Evolutionary conservation across 2,329 filamentous ascomycete species (phyloP).

Genomic region (Fonsecaea pedrosoi): DNA sequence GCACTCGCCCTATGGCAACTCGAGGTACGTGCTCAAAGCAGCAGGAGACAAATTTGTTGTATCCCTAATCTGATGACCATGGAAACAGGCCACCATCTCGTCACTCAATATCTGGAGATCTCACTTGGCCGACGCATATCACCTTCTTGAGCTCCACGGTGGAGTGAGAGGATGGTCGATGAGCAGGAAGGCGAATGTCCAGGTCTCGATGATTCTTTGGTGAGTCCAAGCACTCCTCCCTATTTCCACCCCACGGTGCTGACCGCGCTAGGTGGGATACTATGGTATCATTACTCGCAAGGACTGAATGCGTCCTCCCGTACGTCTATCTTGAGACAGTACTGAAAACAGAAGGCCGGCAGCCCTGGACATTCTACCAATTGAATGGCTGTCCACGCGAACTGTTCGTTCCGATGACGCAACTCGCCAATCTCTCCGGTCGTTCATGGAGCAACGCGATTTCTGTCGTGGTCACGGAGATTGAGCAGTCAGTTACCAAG

Average conservation of each 20-base stretch:
- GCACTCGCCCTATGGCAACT: constrained; percentile 19
- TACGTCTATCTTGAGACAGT: constrained; percentile 24
- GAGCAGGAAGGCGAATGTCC: constrained; percentile 12
- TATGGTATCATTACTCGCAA: constrained; percentile 21
- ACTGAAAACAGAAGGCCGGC: constrained; percentile 20
- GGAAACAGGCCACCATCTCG: constrained; percentile 16
- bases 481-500: constrained; percentile 19
- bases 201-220: constrained; percentile 23
- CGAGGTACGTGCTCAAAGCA: background rate
- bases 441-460: constrained; percentile 2
- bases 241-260: background rate
- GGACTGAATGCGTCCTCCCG: constrained; percentile 19
- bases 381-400: constrained; percentile 29
- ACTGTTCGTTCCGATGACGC: constrained; percentile 26
- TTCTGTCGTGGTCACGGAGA: constrained; percentile 8
- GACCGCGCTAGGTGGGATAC: constrained; percentile 21
- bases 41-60: background rate
- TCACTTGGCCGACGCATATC: constrained; percentile 15
- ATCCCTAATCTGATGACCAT: background rate
- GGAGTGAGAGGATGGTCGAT: constrained; percentile 14
- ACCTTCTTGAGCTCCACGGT: constrained; percentile 20
- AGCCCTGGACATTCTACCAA: constrained; percentile 29
- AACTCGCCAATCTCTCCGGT: constrained; percentile 17
- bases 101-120: constrained; percentile 22
- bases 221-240: background rate